phyloP scores from a whole-genome alignment of 2,329 filamentous ascomycete genomes.

The Phyllosticta citriasiana region DNA sequence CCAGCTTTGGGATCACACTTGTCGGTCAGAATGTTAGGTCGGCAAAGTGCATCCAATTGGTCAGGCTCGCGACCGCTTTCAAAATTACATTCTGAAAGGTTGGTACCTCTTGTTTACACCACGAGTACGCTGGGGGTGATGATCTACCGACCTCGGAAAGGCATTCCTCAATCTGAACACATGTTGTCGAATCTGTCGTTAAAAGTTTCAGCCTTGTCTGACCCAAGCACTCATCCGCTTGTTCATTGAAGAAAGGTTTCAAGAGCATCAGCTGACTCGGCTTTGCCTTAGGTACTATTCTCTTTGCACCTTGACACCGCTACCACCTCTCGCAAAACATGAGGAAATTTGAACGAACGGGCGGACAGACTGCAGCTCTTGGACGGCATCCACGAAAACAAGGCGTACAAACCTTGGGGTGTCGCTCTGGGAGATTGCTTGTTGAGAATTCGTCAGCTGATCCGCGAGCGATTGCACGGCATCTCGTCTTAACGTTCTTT shows the following conservation, averaged over 20 bases:
- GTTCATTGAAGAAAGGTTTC: not conserved
- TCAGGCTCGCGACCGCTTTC: not conserved
- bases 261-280: conserved; percentile 1
- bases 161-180: conserved; percentile 60
- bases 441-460: conserved; percentile 63
- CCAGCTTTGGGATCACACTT: not conserved
- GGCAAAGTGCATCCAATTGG: not conserved
- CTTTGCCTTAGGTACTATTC: conserved; percentile 8
- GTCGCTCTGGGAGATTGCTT: conserved; percentile 45
- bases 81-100: conserved; percentile 33
- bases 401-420: conserved; percentile 56
- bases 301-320: not conserved
- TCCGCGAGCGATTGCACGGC: conserved; percentile 15
- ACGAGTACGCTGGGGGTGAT: conserved; percentile 40
- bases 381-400: conserved; percentile 43
- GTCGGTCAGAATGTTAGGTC: not conserved
- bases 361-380: conserved; percentile 54
- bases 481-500: not conserved
- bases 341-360: conserved; percentile 60
- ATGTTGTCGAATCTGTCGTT: conserved; percentile 53
- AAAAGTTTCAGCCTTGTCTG: conserved; percentile 63
- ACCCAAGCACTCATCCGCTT: conserved; percentile 23
- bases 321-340: conserved; percentile 28
- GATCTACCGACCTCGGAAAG: conserved; percentile 54
- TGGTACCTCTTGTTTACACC: conserved; percentile 14